phyloP scores from a whole-genome alignment of 2,329 filamentous ascomycete species.

The Achaetomium macrosporum region DNA sequence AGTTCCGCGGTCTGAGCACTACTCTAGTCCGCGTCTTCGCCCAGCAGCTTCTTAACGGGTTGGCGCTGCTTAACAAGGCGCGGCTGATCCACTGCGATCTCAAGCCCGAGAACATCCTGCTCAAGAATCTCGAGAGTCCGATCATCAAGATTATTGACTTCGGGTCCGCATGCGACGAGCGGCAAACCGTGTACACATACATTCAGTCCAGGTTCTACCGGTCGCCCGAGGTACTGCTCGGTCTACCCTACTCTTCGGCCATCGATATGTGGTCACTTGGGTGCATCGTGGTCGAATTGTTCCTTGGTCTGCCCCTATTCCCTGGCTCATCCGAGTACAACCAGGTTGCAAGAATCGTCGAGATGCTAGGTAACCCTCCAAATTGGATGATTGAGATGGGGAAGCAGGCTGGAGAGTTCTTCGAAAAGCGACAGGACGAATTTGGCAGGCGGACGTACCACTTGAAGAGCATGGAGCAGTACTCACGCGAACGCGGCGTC shows the following conservation, averaged over 20 bases:
- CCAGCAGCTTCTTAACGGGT: constrained; percentile 87
- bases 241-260: constrained; percentile 91
- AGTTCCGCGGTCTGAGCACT: constrained; percentile 94
- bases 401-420: constrained; percentile 96
- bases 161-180: constrained; percentile 94
- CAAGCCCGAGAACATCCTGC: constrained; percentile 94
- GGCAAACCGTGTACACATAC: constrained; percentile 98
- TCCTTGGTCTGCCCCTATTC: constrained; percentile 89
- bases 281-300: constrained; percentile 96
- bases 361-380: constrained; percentile 94
- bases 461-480: constrained; percentile 96
- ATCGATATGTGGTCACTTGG: constrained; percentile 99
- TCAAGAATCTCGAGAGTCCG: constrained; percentile 97
- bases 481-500: constrained; percentile 87
- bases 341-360: constrained; percentile 91
- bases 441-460: constrained; percentile 87
- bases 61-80: constrained; percentile 90
- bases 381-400: constrained; percentile 99
- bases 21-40: constrained; percentile 96
- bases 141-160: constrained; percentile 99
- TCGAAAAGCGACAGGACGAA: constrained; percentile 86
- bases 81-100: constrained; percentile 96
- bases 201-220: constrained; percentile 98
- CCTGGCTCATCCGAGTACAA: constrained; percentile 98
- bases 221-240: constrained; percentile 92